Evolutionary conservation across 805 yeast species (phyloP).

Genomic region (Scheffersomyces stipitis): DNA sequence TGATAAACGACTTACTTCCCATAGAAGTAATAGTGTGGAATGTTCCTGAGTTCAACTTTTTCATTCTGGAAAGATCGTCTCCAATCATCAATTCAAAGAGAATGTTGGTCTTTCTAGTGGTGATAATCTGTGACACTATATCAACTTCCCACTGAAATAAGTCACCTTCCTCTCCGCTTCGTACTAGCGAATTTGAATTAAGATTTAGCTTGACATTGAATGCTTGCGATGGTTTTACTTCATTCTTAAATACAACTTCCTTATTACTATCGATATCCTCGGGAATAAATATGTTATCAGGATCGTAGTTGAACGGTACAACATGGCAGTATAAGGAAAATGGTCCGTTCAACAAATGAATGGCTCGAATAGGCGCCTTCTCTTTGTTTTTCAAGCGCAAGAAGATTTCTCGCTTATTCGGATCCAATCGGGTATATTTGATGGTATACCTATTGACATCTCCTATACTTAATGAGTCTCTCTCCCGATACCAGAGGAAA

Average conservation of each 20-base stretch:
- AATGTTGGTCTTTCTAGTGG: constrained; percentile 31
- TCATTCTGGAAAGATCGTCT: constrained; percentile 32
- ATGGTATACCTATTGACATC: constrained; percentile 37
- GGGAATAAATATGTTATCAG: constrained; percentile 22
- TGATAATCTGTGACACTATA: constrained; percentile 40
- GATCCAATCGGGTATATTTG: constrained; percentile 16
- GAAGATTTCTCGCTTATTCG: constrained; percentile 18
- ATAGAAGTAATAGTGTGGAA: constrained; percentile 8
- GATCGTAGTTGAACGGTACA: constrained; percentile 35
- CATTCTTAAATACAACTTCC: constrained; percentile 38
- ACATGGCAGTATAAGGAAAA: constrained; percentile 46
- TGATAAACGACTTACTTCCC: background rate
- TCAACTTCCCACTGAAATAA: constrained; percentile 39
- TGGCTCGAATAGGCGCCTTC: constrained; percentile 35
- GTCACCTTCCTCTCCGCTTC: constrained; percentile 9
- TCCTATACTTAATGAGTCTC: constrained; percentile 34
- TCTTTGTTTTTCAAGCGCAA: constrained; percentile 42
- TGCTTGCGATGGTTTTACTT: constrained; percentile 68
- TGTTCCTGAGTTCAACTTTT: constrained; percentile 28
- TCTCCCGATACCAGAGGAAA: constrained; percentile 22
- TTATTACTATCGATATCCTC: constrained; percentile 16
- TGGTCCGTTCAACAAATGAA: constrained; percentile 44
- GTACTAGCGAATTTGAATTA: constrained; percentile 41
- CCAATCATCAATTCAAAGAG: constrained; percentile 39
- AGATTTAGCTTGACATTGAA: constrained; percentile 56